Evolutionary conservation across 2,329 filamentous ascomycete genomes (phyloP), one percentile per base, ranked within the genome.

Genomic region (Xylariaceae sp.): DNA sequence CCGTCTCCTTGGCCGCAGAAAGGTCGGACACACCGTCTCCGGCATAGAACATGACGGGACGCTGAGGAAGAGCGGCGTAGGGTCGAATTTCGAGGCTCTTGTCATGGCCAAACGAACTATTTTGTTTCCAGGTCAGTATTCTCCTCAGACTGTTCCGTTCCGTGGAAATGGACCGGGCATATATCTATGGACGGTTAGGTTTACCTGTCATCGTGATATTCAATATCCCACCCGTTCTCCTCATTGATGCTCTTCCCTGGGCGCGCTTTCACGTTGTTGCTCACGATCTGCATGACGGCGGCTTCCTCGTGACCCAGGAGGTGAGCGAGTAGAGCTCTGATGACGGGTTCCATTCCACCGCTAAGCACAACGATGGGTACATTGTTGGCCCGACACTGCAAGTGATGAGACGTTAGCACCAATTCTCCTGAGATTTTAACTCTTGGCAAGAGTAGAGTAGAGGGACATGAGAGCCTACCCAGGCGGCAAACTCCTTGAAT

Each of bases 11-110:
- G 3, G 92, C 90, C 7, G 90, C 92, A 17, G 86, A 94, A 36
- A 97, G 71, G 60, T 97, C 90, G 3, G 86, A 94, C 4, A 96
- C 88, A 34, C 90, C 90, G 54, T 97, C 90, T 42, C 92, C 92
- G 21, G 92, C 90, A 57, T 98, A 98, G 62, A 97, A 88, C 67
- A 97, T 78, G 27, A 79, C 81, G 2, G 92, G 92, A 29, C 88
- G 75, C 55, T 84, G 70, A 0, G 86, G 80, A 30, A 94, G 71
- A 17, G 78, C 71, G 2, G 83, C 82, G 65, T 97, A 97, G 36
- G 88, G 88, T 50, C 86, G 80, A 55, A 98, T 88, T 60, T 92
- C 87, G 38, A 90, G 71, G 17, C 83, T 89, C 76, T 98, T 98
- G 73, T 98, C 90, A 60, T 98, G 92, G n/a, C 92, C 92, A 55